phyloP scores from a whole-genome alignment of 495 filamentous ascomycete species.

The Trichocladium uniseriatum region DNA sequence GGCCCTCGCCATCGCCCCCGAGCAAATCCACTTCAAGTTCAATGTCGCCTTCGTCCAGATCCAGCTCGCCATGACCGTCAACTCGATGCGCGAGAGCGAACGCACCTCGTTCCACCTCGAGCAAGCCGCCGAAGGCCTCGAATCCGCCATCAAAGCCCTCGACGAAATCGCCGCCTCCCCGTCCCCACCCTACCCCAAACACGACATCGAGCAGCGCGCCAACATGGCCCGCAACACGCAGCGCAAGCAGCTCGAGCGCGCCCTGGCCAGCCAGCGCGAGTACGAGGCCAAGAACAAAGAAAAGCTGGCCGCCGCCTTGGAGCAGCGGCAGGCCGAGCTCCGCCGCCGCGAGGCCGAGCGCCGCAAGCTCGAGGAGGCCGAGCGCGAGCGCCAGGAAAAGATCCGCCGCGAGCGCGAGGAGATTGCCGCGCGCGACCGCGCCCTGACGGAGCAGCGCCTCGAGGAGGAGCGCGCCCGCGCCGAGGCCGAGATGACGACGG shows the following conservation, averaged over 20 bases:
- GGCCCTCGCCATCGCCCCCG: slow-evolving; percentile 67
- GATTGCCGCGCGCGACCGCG: slow-evolving; percentile 66
- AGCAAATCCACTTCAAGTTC: slow-evolving; percentile 86
- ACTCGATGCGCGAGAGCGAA: slow-evolving; percentile 62
- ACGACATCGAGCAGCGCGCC: slow-evolving; percentile 85
- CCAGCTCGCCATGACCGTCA: slow-evolving; percentile 75
- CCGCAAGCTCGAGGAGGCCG: slow-evolving; percentile 50
- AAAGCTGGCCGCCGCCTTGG: slow-evolving; percentile 66
- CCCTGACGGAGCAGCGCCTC: slow-evolving; percentile 55
- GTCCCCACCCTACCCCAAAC: slow-evolving; percentile 81
- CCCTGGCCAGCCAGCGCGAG: slow-evolving; percentile 72
- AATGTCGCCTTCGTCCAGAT: slow-evolving; percentile 97
- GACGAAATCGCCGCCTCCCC: slow-evolving; percentile 70
- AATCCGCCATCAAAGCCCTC: slow-evolving; percentile 74
- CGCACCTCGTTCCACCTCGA: slow-evolving; percentile 70
- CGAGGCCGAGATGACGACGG: slow-evolving; percentile 64
- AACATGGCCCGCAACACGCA: slow-evolving; percentile 95
- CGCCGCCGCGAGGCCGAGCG: slow-evolving; percentile 58
- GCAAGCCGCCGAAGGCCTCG: slow-evolving; percentile 71
- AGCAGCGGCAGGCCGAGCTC: slow-evolving; percentile 67
- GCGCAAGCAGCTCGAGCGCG: slow-evolving; percentile 77
- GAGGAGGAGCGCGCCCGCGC: slow-evolving; percentile 63
- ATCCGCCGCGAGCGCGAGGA: slow-evolving; percentile 73
- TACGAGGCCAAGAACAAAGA: slow-evolving; percentile 90
- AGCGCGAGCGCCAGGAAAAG: slow-evolving; percentile 61